Evolutionary conservation across 1,284 basidiomycete species (phyloP).

Genomic region (Ceratorhiza oryzae-sativae): DNA sequence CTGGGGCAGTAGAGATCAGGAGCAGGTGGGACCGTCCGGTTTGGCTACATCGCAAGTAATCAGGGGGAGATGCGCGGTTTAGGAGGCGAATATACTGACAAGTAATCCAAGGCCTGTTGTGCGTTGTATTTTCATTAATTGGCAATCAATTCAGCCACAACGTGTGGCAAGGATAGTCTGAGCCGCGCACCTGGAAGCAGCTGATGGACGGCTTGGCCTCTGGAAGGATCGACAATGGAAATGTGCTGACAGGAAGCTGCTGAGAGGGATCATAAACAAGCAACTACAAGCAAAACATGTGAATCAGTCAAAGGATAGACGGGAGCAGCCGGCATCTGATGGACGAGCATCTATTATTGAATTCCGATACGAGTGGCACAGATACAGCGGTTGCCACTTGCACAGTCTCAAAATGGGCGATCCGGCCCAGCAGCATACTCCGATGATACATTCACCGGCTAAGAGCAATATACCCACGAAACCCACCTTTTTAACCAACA

Average conservation of each 20-base stretch:
- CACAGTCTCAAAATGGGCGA: not conserved
- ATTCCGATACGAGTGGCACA: not conserved
- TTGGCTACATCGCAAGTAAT: conserved; percentile 70
- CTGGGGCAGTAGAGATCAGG: conserved; percentile 84
- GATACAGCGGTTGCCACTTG: not conserved
- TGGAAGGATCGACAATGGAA: conserved; percentile 83
- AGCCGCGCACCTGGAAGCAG: conserved; percentile 63
- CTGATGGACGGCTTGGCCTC: conserved; percentile 88
- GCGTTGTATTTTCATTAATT: not conserved
- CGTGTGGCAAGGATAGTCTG: conserved; percentile 8
- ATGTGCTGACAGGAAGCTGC: conserved; percentile 75
- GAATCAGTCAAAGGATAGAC: conserved; percentile 25
- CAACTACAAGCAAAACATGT: conserved; percentile 59
- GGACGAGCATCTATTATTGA: not conserved
- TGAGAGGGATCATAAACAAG: conserved; percentile 89
- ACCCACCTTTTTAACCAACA: conserved; percentile 83
- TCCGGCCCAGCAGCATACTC: not conserved
- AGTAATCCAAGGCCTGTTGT: conserved; percentile 76
- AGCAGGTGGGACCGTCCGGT: conserved; percentile 94
- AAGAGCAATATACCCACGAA: not conserved
- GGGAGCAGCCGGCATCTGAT: not conserved
- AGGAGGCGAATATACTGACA: conserved; percentile 57
- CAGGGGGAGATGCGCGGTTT: not conserved
- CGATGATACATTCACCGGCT: not conserved
- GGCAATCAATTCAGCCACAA: conserved; percentile 7